phyloP scores from a whole-genome alignment of 257 asterid species.

The Fraxinus excelsior region DNA sequence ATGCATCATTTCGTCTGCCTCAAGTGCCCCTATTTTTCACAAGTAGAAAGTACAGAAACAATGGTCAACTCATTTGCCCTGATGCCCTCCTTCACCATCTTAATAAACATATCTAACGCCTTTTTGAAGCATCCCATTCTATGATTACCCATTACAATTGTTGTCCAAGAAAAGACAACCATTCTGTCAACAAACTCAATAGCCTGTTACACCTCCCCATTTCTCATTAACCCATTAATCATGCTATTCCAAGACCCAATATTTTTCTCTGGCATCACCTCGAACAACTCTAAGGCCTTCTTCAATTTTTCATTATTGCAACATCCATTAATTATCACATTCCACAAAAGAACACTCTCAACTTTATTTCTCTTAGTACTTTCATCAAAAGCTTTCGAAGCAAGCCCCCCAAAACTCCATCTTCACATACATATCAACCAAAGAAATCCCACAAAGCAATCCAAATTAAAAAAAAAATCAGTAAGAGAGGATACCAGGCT shows the following conservation, averaged over 20 bases:
- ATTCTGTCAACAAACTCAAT: constrained; percentile 36
- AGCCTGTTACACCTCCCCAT: constrained; percentile 36
- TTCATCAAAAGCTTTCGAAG: constrained; percentile 42
- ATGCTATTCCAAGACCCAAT: constrained; percentile 47
- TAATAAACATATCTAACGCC: constrained; percentile 34
- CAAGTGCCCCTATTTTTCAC: constrained; percentile 41
- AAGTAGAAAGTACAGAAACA: constrained; percentile 43
- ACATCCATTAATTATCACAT: constrained; percentile 44
- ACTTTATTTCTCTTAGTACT: constrained; percentile 42
- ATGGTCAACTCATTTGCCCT: constrained; percentile 41
- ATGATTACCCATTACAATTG: constrained; percentile 34
- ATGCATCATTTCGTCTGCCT: constrained; percentile 30
- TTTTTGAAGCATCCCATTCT: constrained; percentile 38
- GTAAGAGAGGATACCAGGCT: too few relatives aligned
- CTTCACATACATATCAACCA: constrained; percentile 47
- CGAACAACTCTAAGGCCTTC: constrained; percentile 42
- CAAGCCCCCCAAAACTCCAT: constrained; percentile 25
- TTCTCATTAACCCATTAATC: constrained; percentile 45
- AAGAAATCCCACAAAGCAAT: constrained; percentile 44
- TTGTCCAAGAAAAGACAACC: constrained; percentile 51
- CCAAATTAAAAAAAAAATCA: too few relatives aligned
- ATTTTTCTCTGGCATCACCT: constrained; percentile 46
- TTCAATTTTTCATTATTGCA: constrained; percentile 36
- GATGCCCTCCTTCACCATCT: constrained; percentile 35
- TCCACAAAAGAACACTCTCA: constrained; percentile 48